Evolutionary conservation across 2,329 filamentous ascomycete species (phyloP).

Genomic region (Pseudomassariella vexata): DNA sequence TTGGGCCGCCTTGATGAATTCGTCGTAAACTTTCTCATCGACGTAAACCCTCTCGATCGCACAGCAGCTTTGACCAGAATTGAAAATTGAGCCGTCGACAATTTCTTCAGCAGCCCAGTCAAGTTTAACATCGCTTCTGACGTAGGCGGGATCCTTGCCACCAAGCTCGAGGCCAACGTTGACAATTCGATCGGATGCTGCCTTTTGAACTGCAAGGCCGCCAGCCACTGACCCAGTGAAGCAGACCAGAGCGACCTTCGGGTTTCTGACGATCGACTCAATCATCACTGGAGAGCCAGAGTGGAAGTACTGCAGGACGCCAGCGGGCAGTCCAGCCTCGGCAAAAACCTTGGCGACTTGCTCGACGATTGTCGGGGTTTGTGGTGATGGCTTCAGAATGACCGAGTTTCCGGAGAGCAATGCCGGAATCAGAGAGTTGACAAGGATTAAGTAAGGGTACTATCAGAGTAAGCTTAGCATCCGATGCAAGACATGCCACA

Average conservation of each 20-base stretch:
- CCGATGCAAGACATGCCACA: neutral
- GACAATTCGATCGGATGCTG: conserved; percentile 77
- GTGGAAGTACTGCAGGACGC: conserved; percentile 90
- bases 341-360: conserved; percentile 71
- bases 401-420: conserved; percentile 85
- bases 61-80: conserved; percentile 97
- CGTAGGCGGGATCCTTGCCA: conserved; percentile 90
- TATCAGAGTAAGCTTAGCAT: conserved; percentile 28
- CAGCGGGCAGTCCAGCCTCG: conserved; percentile 73
- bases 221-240: conserved; percentile 92
- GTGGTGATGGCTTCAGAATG: conserved; percentile 89
- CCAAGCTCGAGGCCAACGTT: conserved; percentile 87
- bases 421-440: conserved; percentile 91
- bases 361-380: conserved; percentile 89
- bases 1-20: conserved; percentile 73
- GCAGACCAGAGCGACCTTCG: conserved; percentile 74
- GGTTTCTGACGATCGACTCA: conserved; percentile 71
- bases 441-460: conserved; percentile 91
- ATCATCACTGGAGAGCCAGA: conserved; percentile 73
- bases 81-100: conserved; percentile 93
- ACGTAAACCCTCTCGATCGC: conserved; percentile 90
- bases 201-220: conserved; percentile 78
- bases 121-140: conserved; percentile 79
- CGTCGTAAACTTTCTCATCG: conserved; percentile 74
- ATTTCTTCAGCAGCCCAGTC: conserved; percentile 91